Evolutionary conservation across 2,329 filamentous ascomycete species (phyloP), one percentile per base, ranked within the genome.

Genomic region (Didymella glomerata): DNA sequence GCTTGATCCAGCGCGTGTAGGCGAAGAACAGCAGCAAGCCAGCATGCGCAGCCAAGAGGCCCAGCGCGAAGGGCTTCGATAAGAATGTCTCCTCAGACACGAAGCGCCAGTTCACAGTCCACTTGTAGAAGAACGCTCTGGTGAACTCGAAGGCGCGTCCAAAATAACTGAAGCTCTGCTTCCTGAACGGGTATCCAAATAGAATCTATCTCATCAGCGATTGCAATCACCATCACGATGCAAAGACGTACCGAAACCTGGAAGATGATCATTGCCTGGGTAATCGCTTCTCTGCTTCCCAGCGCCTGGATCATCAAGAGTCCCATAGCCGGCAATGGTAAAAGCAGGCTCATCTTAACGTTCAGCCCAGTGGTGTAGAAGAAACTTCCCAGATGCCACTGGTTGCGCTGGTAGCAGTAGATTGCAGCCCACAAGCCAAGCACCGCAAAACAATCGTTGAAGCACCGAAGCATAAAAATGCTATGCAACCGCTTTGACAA

Each of bases 51-150:
- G 77, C 82, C 25, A 97, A 82, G 49, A 97, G 83, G 14, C 79
- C 77, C 18, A 89, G 68, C 25, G 92, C 86, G 73, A 97, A 96
- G 2, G 80, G 75, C 60, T 81, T 85, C 66, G 87, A 90, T 46
- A 96, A 84, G 70, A 99, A 99, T 0, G 81, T 78, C 7, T 90
- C 86, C 77, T 97, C 93, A 16, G 90, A 89, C n/a, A 97, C 79
- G 75, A 98, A 98, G 53, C 93, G 88, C 95, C 95, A 99, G 78
- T 99, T 99, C 67, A 99, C 95, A 0, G 95, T 99, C 95, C 95
- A 99, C 79, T 94, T 93, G 83, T 94, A 98, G 69, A 97, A 84
- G 79, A 99, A 99, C 68, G 92, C 88, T 54, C 95, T 85, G 46
- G 91, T 93, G 58, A 99, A 84, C 79, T 99, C 93, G 74, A 99